These are phyloP conservation scores for Tetracladium maxilliforme DNA, from an alignment of 2,329 filamentous ascomycete species.

Conservation along the genomic window DNA sequence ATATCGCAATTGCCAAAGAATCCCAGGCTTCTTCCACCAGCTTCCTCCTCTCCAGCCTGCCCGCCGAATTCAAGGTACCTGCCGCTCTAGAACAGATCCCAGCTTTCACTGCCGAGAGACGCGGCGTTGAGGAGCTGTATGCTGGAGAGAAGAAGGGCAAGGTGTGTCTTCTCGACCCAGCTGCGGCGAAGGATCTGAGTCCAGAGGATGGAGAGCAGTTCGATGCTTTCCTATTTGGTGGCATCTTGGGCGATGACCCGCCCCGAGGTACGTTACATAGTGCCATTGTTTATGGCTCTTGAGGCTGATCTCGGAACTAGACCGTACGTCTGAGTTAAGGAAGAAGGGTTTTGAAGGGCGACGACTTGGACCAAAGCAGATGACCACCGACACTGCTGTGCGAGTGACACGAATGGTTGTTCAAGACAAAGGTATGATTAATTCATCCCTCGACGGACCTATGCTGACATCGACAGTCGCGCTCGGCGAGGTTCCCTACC, in stretches of 20 bases:
- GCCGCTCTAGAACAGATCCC: conserved; percentile 35
- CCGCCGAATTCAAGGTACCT: conserved; percentile 51
- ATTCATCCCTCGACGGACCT: neutral
- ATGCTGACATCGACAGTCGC: conserved; percentile 37
- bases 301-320: conserved; percentile 30
- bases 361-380: conserved; percentile 80
- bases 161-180: conserved; percentile 82
- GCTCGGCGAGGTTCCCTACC: conserved; percentile 64
- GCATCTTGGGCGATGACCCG: no score
- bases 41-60: conserved; percentile 76
- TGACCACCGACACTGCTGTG: conserved; percentile 97
- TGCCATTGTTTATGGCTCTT: conserved; percentile 1
- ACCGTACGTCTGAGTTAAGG: conserved; percentile 87
- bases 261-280: conserved; percentile 36
- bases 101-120: conserved; percentile 56
- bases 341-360: conserved; percentile 86
- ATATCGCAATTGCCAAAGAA: conserved; percentile 74
- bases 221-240: conserved; percentile 88
- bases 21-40: conserved; percentile 48
- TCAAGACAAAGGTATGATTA: conserved; percentile 58
- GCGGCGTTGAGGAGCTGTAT: conserved; percentile 75
- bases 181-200: conserved; percentile 64
- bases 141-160: conserved; percentile 51
- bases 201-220: conserved; percentile 74
- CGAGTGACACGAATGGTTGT: conserved; percentile 83